Evolutionary conservation across 139 green algal genomes (phyloP).

Genomic region (Mychonastes homosphaera): DNA sequence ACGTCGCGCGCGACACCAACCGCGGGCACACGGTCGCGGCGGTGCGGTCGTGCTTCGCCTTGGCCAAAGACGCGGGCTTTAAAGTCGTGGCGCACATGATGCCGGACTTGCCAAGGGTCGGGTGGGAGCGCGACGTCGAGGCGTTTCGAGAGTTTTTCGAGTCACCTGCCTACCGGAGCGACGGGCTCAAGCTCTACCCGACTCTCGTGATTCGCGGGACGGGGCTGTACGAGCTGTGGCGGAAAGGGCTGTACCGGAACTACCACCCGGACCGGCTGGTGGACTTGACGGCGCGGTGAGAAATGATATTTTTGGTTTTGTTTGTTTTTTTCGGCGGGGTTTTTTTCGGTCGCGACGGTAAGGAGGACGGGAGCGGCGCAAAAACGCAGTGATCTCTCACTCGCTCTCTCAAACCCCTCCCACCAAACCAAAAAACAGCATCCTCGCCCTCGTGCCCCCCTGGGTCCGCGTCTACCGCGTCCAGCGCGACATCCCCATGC

Average conservation of each 20-base stretch:
- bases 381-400: no score
- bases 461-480: conserved; percentile 93
- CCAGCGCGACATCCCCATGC: conserved; percentile 96
- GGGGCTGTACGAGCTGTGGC: conserved; percentile 97
- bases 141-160: conserved; percentile 96
- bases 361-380: neutral
- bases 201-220: conserved; percentile 79
- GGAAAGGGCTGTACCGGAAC: conserved; percentile 85
- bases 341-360: no score
- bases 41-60: conserved; percentile 84
- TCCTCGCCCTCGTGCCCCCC: conserved; percentile 83
- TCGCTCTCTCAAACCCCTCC: neutral
- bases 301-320: no score
- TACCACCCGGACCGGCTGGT: conserved; percentile 83
- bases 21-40: conserved; percentile 54
- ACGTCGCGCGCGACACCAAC: conserved; percentile 96
- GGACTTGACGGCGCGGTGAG: conserved; percentile 74
- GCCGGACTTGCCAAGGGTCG: conserved; percentile 95
- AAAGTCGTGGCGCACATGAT: conserved; percentile 98
- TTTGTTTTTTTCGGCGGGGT: no score
- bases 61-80: conserved; percentile 90
- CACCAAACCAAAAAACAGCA: conserved; percentile 19
- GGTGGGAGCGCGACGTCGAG: conserved; percentile 94
- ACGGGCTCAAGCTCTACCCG: conserved; percentile 89
- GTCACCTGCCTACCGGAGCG: conserved; percentile 80